Base-by-base conservation (phyloP, 2,329 filamentous ascomycete species). In the Lachnellula hyalina region DNA sequence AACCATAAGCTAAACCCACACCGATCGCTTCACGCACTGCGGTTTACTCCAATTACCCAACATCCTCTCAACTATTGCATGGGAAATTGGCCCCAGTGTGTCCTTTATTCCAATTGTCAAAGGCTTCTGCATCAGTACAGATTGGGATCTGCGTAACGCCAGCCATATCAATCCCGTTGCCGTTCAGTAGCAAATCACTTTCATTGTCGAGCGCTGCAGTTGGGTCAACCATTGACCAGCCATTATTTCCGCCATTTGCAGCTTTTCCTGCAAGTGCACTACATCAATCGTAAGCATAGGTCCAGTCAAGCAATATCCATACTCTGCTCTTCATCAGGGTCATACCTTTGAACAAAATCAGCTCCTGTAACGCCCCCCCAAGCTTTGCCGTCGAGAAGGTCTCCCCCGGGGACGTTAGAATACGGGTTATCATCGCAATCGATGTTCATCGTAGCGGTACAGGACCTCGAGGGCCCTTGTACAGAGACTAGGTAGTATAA, bases 291-390 rank as follows among this genome's bases (percentile, higher is more conserved):
- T 32, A 32, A 32, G 28, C 7, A 32, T 32, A 3, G 28, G 3
- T 9, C 28, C 8, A 32, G 8, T 8, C 7, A 9, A 9, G 8
- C 28, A 32, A 9, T 32, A 8, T 32, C 8, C 8, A 32, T 32
- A 32, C 28, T 9, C 28, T 32, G 28, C 28, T 32, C 28, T 32
- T 7, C 7, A 32, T 32, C 28, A 8, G 7, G 28, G 28, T 9
- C 28, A 32, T 32, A 32, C 28, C 28, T 32, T 32, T 36, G 17
- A 38, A 72, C 56, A 5, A 72, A 47, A 42, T 69, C 65, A 2
- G 57, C 53, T 25, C 56, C 41, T 25, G 61, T 68, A 35, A 73
- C 40, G 5, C 54, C 56, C 15, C 65, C 68, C 51, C 64, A 71
- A 47, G 35, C 5, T 1, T 8, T 47, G 40, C 62, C 57, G 55